These are phyloP conservation scores for Symbiodinium natans DNA, from an alignment of 73 alveolate species.

Conservation along the genomic window DNA sequence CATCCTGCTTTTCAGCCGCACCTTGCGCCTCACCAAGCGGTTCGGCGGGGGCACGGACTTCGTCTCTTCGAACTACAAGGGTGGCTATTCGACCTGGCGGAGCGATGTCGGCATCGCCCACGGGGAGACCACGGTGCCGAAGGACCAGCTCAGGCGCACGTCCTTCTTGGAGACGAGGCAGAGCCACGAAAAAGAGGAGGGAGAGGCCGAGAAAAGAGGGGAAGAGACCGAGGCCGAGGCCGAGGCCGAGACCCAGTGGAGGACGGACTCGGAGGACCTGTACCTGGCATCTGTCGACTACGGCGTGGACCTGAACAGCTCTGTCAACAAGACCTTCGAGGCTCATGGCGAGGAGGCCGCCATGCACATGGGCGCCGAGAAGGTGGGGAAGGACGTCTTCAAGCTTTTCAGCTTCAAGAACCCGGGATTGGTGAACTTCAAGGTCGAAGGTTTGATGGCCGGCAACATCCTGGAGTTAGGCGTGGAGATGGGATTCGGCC, in stretches of 20 bases:
- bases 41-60: background rate
- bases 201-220: background rate
- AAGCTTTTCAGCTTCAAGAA: background rate
- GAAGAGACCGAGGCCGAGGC: background rate
- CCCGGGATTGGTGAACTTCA: background rate
- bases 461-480: background rate
- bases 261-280: background rate
- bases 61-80: background rate
- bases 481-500: background rate
- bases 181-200: background rate
- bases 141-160: background rate
- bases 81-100: background rate
- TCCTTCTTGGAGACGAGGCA: background rate
- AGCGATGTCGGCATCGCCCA: background rate
- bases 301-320: background rate
- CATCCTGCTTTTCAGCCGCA: background rate
- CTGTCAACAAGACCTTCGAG: background rate
- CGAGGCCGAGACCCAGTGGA: background rate
- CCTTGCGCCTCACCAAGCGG: background rate
- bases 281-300: slow-evolving; percentile 6
- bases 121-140: background rate
- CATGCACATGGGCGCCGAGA: background rate
- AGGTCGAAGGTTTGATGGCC: background rate
- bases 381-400: background rate
- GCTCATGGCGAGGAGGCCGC: background rate